Conservation (phyloP, 225 moss, liverwort and hornwort species). For the Lunularia cruciata region DNA sequence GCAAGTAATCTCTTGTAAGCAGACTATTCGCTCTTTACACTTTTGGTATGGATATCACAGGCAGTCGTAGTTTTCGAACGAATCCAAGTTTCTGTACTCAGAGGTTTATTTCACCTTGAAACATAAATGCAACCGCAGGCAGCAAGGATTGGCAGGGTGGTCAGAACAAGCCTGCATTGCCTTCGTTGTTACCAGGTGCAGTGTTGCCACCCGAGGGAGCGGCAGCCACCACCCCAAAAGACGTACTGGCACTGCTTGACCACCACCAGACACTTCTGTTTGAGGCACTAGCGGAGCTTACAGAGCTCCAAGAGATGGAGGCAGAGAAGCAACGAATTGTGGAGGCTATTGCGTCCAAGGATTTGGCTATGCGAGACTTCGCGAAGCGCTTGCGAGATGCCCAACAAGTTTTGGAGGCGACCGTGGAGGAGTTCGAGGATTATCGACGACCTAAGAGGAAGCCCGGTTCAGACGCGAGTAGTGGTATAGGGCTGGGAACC, state of each 20-base stretch:
- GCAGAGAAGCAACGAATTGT: constrained; percentile 75
- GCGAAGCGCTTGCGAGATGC: constrained; percentile 85
- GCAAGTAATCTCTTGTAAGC: too few relatives aligned
- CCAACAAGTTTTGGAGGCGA: constrained; percentile 75
- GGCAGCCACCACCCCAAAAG: constrained; percentile 62
- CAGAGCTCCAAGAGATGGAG: constrained; percentile 77
- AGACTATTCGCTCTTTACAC: too few relatives aligned
- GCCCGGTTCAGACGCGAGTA: background rate
- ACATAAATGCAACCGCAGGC: too few relatives aligned
- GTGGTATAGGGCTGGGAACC: constrained; percentile 55
- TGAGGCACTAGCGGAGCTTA: constrained; percentile 68
- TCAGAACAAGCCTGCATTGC: constrained; percentile 64
- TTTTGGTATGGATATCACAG: too few relatives aligned
- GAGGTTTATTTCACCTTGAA: too few relatives aligned
- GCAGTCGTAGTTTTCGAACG: too few relatives aligned
- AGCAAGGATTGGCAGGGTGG: constrained; percentile 77
- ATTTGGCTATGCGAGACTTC: constrained; percentile 66
- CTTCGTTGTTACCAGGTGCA: constrained; percentile 62
- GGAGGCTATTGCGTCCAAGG: constrained; percentile 69
- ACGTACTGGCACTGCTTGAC: constrained; percentile 67
- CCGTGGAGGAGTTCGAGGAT: constrained; percentile 68
- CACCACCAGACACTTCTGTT: constrained; percentile 70
- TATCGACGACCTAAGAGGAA: constrained; percentile 47
- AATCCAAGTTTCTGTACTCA: too few relatives aligned
- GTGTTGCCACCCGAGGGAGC: constrained; percentile 72